Evolutionary conservation across 2,329 filamentous ascomycete genomes (phyloP), one percentile per base, ranked within the genome.

Genomic region (Fusarium equiseti): DNA sequence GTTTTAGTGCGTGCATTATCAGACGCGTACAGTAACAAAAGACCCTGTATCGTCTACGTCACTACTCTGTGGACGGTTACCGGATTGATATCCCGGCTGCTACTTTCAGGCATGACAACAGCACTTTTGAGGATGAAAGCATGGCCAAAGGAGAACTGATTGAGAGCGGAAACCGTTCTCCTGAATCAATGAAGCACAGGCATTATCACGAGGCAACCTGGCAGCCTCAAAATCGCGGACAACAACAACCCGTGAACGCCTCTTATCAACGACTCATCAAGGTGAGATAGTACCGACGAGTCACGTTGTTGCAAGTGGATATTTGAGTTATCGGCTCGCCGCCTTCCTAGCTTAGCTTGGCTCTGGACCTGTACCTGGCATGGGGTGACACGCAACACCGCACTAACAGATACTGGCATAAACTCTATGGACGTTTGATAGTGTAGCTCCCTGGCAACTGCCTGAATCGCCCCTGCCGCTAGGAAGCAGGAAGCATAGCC

Each of bases 221-320:
- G 18, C 35, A 38, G 35, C 35, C 35, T 38, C 35, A 12, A 15
- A 32, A 45, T 32, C 12, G 22, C 20, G 46, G 49, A 60, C 49
- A 61, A n/a, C 45, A 60, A 58, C 53, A 59, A 59, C 60, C 55
- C 53, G 49, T 63, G 52, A 56, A 53, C 61, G 63, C 50, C 58
- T 67, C 67, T 70, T 71, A 73, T 73, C 67, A 49, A 63, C 71
- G 64, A 66, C 62, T 73, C 73, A 75, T 75, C 73, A 75, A 66
- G 73, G 73, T 64, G 40, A 65, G 51, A 61, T 72, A 66, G 55
- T 29, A 49, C 13, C 51, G 57, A 60, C 45, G 58, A 72, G 72
- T 75, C 73, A 75, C 73, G 65, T 73, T 75, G 67, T 73, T 68
- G 65, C 45, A 52, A 55, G 69, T 72, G 69, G 69, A 38, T 52